These are phyloP conservation scores for Pseudodiploospora longispora DNA, from an alignment of 2,329 filamentous ascomycete species.

Conservation along the genomic window DNA sequence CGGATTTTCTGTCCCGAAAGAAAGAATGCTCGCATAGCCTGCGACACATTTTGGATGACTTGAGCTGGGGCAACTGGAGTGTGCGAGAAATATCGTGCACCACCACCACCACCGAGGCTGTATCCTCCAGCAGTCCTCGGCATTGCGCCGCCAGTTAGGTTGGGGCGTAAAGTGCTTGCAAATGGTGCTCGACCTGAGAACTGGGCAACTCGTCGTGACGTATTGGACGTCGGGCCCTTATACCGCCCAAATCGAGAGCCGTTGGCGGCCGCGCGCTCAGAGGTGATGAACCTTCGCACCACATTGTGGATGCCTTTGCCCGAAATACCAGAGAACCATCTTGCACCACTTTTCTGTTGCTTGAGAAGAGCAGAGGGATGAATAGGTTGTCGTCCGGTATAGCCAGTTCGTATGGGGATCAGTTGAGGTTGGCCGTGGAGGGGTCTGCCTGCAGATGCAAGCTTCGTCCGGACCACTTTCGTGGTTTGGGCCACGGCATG, in stretches of 20 bases:
- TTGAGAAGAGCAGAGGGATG: constrained; percentile 46
- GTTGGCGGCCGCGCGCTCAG: constrained; percentile 21
- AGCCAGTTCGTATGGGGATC: constrained; percentile 32
- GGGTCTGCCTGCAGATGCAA: constrained; percentile 36
- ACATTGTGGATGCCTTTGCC: constrained; percentile 35
- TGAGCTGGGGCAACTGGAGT: constrained; percentile 77
- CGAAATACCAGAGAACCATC: constrained; percentile 41
- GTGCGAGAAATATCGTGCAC: constrained; percentile 85
- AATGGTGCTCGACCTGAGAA: constrained; percentile 76
- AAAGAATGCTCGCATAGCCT: constrained; percentile 85
- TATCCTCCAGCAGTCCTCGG: constrained; percentile 89
- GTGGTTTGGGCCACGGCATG: constrained; percentile 43
- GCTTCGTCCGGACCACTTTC: constrained; percentile 42
- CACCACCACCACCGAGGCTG: constrained; percentile 61
- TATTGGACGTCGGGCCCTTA: constrained; percentile 41
- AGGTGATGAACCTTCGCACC: constrained; percentile 45
- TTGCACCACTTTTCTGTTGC: constrained; percentile 33
- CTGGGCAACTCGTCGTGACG: constrained; percentile 45
- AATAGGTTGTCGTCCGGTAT: constrained; percentile 39
- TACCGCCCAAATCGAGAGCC: constrained; percentile 36
- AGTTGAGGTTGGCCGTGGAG: constrained; percentile 37
- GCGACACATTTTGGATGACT: constrained; percentile 90
- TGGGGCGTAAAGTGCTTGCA: constrained; percentile 79
- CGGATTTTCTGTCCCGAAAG: constrained; percentile 83
- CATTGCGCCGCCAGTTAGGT: constrained; percentile 79